These are phyloP conservation scores for Vicia sativa DNA, from an alignment of 306 rosid species.

Conservation along the genomic window DNA sequence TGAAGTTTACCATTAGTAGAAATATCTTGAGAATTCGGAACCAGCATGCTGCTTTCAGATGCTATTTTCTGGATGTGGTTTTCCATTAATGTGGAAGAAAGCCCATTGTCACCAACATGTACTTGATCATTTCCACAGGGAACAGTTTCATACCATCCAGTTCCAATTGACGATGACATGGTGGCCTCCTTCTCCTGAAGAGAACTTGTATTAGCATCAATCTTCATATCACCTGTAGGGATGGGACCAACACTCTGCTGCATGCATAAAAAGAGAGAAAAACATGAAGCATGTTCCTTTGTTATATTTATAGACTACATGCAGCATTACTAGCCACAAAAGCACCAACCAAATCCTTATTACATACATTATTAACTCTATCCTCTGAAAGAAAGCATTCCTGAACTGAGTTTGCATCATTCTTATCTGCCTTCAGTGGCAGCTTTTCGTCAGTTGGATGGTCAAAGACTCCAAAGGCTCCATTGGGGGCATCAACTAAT, in stretches of 20 bases:
- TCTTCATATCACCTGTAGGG: conserved; percentile 45
- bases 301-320: conserved; percentile 27
- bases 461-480: conserved; percentile 32
- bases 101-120: conserved; percentile 33
- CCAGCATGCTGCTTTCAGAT: conserved; percentile 41
- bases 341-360: conserved; percentile 39
- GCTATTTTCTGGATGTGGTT: conserved; percentile 35
- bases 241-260: conserved; percentile 46
- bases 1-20: conserved; percentile 39
- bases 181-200: conserved; percentile 44
- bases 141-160: conserved; percentile 34
- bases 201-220: conserved; percentile 45
- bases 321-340: conserved; percentile 40
- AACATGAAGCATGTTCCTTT: conserved; percentile 6
- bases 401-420: conserved; percentile 39
- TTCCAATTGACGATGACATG: conserved; percentile 38
- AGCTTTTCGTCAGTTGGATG: conserved; percentile 36
- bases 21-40: conserved; percentile 43
- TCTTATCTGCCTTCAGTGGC: conserved; percentile 40
- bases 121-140: conserved; percentile 36
- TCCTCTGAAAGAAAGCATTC: conserved; percentile 39
- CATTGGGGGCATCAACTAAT: conserved; percentile 35
- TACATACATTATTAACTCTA: conserved; percentile 29
- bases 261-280: conserved; percentile 29
- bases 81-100: conserved; percentile 34